A percentile compares a stretch with the other conserved stretches of the same genome.
Evolutionary conservation across 2,329 filamentous ascomycete species (phyloP).

Genomic region (Oidium heveae): DNA sequence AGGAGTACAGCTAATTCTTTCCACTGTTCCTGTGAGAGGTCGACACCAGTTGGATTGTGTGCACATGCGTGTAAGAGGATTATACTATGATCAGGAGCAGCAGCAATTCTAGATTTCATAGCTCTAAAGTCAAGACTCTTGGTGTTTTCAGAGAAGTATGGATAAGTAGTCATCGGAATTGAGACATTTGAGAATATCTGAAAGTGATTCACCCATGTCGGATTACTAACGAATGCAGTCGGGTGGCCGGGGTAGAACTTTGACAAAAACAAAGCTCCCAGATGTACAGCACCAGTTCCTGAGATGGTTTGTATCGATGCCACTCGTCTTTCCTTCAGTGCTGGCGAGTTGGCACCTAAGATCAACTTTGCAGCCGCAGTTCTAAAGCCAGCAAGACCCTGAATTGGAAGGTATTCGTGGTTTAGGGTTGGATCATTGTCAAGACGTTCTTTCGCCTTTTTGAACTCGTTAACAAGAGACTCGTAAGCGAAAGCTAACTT

Average conservation of each 20-base stretch:
- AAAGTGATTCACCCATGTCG: constrained; percentile 97
- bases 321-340: constrained; percentile 58
- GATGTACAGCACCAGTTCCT: constrained; percentile 81
- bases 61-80: constrained; percentile 87
- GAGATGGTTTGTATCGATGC: constrained; percentile 84
- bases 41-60: constrained; percentile 94
- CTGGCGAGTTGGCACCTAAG: constrained; percentile 53
- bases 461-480: not conserved
- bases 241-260: constrained; percentile 63
- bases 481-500: constrained; percentile 11
- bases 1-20: constrained; percentile 62
- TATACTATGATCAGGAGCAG: constrained; percentile 56
- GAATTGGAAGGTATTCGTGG: constrained; percentile 96
- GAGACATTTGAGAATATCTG: constrained; percentile 91
- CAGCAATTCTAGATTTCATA: constrained; percentile 47
- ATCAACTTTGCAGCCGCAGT: constrained; percentile 77
- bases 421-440: constrained; percentile 75
- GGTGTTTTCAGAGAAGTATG: constrained; percentile 76
- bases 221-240: constrained; percentile 73
- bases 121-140: constrained; percentile 81
- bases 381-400: constrained; percentile 66
- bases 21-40: constrained; percentile 87
- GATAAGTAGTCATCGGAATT: constrained; percentile 57
- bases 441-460: constrained; percentile 70
- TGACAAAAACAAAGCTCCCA: constrained; percentile 79